Conservation (phyloP, 2,329 filamentous ascomycete species). For the Leptoxyphium fumago region DNA sequence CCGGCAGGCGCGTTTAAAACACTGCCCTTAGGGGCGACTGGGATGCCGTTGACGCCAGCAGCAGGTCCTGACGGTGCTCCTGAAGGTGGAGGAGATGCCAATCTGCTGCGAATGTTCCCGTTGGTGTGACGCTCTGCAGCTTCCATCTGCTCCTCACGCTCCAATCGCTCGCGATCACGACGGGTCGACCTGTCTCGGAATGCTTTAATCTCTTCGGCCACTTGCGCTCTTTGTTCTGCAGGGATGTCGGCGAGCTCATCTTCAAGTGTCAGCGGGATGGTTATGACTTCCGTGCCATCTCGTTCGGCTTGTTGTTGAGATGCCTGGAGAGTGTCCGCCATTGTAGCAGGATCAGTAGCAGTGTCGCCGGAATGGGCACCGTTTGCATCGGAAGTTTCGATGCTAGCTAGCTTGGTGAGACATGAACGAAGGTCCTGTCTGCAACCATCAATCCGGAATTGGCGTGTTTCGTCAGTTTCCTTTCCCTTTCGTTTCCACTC, state of each 20-base stretch:
- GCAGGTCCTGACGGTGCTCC: conserved; percentile 47
- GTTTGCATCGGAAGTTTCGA: conserved; percentile 21
- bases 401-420: conserved; percentile 49
- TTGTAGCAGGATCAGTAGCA: conserved; percentile 10
- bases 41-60: conserved; percentile 56
- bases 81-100: conserved; percentile 53
- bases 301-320: conserved; percentile 41
- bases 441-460: conserved; percentile 56
- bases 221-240: conserved; percentile 87
- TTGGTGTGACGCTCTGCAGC: conserved; percentile 61
- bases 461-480: conserved; percentile 46
- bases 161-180: conserved; percentile 74
- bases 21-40: conserved; percentile 52
- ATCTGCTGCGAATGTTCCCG: conserved; percentile 24
- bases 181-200: conserved; percentile 86
- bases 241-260: conserved; percentile 94
- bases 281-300: conserved; percentile 64
- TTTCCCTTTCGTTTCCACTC: conserved; percentile 55
- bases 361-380: conserved; percentile 15
- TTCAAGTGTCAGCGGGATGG: conserved; percentile 70
- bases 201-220: conserved; percentile 82
- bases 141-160: conserved; percentile 84
- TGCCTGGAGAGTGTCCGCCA: conserved; percentile 44
- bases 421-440: conserved; percentile 54
- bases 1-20: conserved; percentile 54